Base-by-base conservation (phyloP, 768 basidiomycete species). In the Suillus occidentalis region DNA sequence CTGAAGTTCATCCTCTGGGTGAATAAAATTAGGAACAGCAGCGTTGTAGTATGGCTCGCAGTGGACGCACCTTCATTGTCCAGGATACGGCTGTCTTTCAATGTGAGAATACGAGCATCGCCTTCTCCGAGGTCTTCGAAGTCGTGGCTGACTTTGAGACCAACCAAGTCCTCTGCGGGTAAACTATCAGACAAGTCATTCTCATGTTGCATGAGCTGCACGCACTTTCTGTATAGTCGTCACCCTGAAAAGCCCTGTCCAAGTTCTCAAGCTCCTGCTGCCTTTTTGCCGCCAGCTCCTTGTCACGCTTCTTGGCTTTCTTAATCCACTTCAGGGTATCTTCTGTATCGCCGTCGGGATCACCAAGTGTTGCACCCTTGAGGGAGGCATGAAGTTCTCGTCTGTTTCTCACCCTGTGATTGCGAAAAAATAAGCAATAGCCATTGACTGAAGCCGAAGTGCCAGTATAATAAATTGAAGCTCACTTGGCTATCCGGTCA, bases 111-210 rank as follows among this genome's bases (percentile, higher is more conserved):
- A 70, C 89, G 89, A 69, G 93, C 94, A 78, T 97, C 91, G 70
- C 97, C 96, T 78, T 97, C 95, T 67, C 89, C 92, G 78, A 99
- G 84, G 69, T 85, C 91, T 65, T 95, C 91, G 69, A 96, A 89
- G 83, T 92, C 95, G 80, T 99, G 97, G 82, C 85, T 89, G 76
- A 99, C 97, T 85, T 97, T 98, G 67, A 99, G 81, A 55, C 97
- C 97, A 66, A 84, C 87, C 70, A 99, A 86, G 80, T 97, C 95
- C 81, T 89, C 94, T 96, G 63, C 14, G 63, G 60, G 39, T 57
- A 40, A 16, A 34, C 22, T 28, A 1, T 62, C 52, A 58, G 18
- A 31, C 34, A 40, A 36, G 58, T 16, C 25, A 43, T 18, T 40
- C 37, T 28, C 16, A 49, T 31, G 5, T 40, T 58, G 39, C 7